Conservation (phyloP, 2,329 filamentous ascomycete genomes). For the Microdochium bolleyi region DNA sequence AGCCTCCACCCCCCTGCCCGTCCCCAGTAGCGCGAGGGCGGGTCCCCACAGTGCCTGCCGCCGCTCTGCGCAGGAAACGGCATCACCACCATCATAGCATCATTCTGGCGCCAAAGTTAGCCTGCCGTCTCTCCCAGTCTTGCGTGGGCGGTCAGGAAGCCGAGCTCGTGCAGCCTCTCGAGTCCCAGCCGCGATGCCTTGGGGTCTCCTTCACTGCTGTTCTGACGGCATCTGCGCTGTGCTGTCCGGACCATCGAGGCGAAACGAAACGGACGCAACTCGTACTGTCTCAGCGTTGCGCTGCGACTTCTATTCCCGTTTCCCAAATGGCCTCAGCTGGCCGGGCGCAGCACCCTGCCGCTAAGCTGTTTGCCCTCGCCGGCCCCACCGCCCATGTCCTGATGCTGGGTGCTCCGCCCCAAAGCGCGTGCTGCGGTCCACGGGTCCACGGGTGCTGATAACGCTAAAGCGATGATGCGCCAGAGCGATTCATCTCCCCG, state of each 20-base stretch:
- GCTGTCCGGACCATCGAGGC: too few relatives aligned
- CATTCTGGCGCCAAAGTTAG: not conserved
- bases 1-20: not conserved
- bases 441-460: too few relatives aligned
- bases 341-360: not conserved
- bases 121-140: too few relatives aligned
- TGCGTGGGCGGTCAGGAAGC: too few relatives aligned
- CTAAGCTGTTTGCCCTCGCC: not conserved
- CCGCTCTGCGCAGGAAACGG: not conserved
- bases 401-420: not conserved
- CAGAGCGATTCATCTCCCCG: not conserved
- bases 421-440: not conserved
- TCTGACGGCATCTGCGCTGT: too few relatives aligned
- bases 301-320: not conserved
- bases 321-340: not conserved
- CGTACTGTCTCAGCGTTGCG: not conserved
- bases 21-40: not conserved
- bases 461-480: not conserved
- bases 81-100: too few relatives aligned
- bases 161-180: too few relatives aligned
- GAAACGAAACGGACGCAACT: not conserved
- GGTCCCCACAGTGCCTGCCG: not conserved
- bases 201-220: too few relatives aligned
- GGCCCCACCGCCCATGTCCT: not conserved
- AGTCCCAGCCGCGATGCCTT: too few relatives aligned